phyloP scores from a whole-genome alignment of 345 rosid species.

The Boechera divaricarpa region DNA sequence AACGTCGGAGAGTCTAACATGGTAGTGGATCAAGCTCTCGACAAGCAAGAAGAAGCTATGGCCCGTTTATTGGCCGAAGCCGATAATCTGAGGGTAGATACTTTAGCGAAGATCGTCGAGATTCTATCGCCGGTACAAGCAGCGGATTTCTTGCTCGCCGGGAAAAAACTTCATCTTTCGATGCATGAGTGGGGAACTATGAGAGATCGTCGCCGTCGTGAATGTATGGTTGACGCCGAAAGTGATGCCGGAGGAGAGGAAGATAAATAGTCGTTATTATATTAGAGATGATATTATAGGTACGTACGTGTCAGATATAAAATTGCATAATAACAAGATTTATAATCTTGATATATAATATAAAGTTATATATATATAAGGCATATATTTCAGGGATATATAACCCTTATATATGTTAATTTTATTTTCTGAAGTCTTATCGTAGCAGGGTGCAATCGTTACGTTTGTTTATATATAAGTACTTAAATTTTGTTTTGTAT shows the following conservation, averaged over 20 bases:
- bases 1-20: conserved; percentile 12
- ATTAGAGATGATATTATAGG: conserved; percentile 11
- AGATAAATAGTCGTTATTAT: conserved; percentile 9
- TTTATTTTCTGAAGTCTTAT: not conserved
- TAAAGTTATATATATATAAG: not conserved
- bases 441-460: conserved; percentile 7
- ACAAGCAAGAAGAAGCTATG: conserved; percentile 44
- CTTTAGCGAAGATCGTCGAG: conserved; percentile 41
- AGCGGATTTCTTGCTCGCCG: conserved; percentile 47
- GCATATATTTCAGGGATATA: conserved; percentile 1
- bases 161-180: conserved; percentile 52
- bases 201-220: conserved; percentile 49
- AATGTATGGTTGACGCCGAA: conserved; percentile 20
- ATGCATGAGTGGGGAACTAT: conserved; percentile 52
- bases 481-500: not conserved
- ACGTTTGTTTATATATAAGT: not conserved
- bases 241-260: conserved; percentile 5
- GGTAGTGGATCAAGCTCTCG: conserved; percentile 45
- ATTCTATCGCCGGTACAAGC: conserved; percentile 48
- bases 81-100: conserved; percentile 49
- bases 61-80: conserved; percentile 45
- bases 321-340: conserved; percentile 18
- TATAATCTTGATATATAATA: conserved; percentile 19
- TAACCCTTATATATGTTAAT: not conserved
- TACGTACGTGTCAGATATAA: conserved; percentile 26